A percentile compares a stretch with the other conserved stretches of the same genome.
Evolutionary conservation across 2,329 filamentous ascomycete genomes (phyloP).

Genomic region (Hypoxylon sp.): DNA sequence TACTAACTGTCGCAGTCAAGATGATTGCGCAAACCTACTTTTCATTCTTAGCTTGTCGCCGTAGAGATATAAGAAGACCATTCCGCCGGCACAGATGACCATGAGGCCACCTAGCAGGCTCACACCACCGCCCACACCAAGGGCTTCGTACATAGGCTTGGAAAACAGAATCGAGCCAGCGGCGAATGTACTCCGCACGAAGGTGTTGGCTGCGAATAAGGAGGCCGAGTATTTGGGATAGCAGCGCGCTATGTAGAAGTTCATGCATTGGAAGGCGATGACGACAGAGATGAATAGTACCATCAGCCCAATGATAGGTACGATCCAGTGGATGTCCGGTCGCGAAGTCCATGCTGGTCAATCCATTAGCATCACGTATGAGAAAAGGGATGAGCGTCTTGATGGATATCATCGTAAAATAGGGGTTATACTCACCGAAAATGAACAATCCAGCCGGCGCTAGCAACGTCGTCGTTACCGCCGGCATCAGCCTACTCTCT

Average conservation of each 20-base stretch:
- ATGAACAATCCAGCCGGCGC: conserved; percentile 59
- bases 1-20: conserved; percentile 10
- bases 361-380: conserved; percentile 1
- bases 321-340: conserved; percentile 49
- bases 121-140: conserved; percentile 42
- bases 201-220: conserved; percentile 44
- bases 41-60: conserved; percentile 38
- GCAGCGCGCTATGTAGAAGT: conserved; percentile 55
- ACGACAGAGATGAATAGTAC: conserved; percentile 54
- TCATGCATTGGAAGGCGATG: conserved; percentile 52
- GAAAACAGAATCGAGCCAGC: conserved; percentile 43
- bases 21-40: conserved; percentile 43
- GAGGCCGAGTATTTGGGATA: conserved; percentile 47
- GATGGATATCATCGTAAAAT: too few species aligned
- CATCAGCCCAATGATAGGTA: conserved; percentile 59
- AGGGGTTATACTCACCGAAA: conserved; percentile 46
- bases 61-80: conserved; percentile 37
- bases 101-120: conserved; percentile 41
- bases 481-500: conserved; percentile 53
- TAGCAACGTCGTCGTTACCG: conserved; percentile 55
- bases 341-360: conserved; percentile 54
- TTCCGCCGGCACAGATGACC: conserved; percentile 38
- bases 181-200: conserved; percentile 41
- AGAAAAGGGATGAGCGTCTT: background rate
- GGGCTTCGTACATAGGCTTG: conserved; percentile 37